Evolutionary conservation across 2,329 filamentous ascomycete genomes (phyloP).

Genomic region (Coleophoma cylindrospora): DNA sequence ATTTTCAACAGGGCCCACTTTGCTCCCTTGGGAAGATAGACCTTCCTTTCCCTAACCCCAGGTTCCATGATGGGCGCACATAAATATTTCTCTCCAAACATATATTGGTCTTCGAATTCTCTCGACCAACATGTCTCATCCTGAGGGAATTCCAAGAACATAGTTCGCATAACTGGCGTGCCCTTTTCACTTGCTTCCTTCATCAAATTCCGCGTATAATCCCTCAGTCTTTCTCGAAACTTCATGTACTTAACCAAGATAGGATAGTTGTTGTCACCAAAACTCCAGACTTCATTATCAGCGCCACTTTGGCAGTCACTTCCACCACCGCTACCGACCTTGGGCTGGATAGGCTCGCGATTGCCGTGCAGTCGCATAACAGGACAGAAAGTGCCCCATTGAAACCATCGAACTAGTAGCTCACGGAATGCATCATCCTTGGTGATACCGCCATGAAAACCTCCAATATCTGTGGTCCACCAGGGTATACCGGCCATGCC

Average conservation of each 20-base stretch:
- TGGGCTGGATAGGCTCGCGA: conserved; percentile 43
- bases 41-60: conserved; percentile 34
- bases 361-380: conserved; percentile 63
- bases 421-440: conserved; percentile 50
- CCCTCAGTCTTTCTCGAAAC: conserved; percentile 50
- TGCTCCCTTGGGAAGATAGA: conserved; percentile 45
- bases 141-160: conserved; percentile 58
- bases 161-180: conserved; percentile 53
- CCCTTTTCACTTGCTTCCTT: conserved; percentile 51
- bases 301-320: conserved; percentile 32
- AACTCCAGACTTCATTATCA: conserved; percentile 59
- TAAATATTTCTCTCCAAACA: conserved; percentile 55
- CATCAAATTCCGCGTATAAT: conserved; percentile 54
- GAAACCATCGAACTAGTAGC: conserved; percentile 61
- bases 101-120: conserved; percentile 51
- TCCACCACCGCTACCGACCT: background rate
- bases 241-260: conserved; percentile 53
- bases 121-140: conserved; percentile 43
- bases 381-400: conserved; percentile 61
- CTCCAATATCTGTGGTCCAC: conserved; percentile 67
- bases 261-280: conserved; percentile 51
- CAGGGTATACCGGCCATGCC: conserved; percentile 56
- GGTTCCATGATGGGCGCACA: conserved; percentile 47
- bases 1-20: conserved; percentile 31
- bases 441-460: conserved; percentile 59